Conservation (phyloP, 352 stramenopile species). For the Pythium folliculosum region DNA sequence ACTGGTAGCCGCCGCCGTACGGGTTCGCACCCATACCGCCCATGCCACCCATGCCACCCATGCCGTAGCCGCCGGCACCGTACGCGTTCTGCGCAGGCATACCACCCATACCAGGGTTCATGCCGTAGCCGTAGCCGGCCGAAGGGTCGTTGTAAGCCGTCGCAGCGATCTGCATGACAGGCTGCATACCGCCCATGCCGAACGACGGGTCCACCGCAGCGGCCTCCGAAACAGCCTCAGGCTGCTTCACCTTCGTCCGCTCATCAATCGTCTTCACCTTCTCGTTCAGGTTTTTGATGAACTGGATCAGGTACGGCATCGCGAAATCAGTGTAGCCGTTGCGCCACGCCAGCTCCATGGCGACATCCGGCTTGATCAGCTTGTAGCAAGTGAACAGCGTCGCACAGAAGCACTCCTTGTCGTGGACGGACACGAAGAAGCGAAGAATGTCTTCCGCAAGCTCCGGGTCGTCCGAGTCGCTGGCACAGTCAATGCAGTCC, state of each 20-base stretch:
- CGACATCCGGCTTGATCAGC: conserved; percentile 98
- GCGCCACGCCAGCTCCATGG: conserved; percentile 98
- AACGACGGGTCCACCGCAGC: conserved; percentile 64
- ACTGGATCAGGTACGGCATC: conserved; percentile 99
- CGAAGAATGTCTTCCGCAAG: conserved; percentile 97
- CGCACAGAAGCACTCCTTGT: conserved; percentile 99
- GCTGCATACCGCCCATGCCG: conserved; percentile 78
- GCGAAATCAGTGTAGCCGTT: conserved; percentile 99
- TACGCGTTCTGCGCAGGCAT: conserved; percentile 60
- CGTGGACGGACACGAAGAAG: conserved; percentile 99
- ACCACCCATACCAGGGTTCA: conserved; percentile 37
- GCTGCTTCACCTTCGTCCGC: conserved; percentile 81
- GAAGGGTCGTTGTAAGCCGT: conserved; percentile 85
- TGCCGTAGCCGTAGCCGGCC: conserved; percentile 37
- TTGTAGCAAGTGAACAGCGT: conserved; percentile 99
- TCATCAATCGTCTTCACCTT: conserved; percentile 94
- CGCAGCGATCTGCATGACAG: conserved; percentile 79
- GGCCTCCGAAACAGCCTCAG: conserved; percentile 58
- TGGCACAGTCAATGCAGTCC: conserved; percentile 99
- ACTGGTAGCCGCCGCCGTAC: conserved; percentile 39
- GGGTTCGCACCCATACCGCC: conserved; percentile 41
- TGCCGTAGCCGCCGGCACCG: conserved; percentile 48
- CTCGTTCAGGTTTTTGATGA: conserved; percentile 95
- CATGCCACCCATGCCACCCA: conserved; percentile 46
- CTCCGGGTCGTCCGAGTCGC: conserved; percentile 94